Conservation (phyloP, 768 basidiomycete species). For the Podaxis sp. region DNA sequence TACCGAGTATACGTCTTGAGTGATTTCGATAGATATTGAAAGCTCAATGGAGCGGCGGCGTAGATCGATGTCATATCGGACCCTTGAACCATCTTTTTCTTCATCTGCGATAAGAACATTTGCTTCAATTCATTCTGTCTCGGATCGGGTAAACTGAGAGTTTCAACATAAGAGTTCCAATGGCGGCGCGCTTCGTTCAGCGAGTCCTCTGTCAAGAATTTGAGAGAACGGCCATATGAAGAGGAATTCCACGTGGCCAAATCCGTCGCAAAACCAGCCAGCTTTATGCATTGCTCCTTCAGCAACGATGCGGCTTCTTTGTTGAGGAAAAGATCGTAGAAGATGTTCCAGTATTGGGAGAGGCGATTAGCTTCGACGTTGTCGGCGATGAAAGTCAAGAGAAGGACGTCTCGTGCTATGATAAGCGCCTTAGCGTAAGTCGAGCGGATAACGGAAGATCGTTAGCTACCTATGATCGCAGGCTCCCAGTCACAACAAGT, state of each 20-base stretch:
- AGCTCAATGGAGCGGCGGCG: conserved; percentile 38
- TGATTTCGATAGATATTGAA: conserved; percentile 17
- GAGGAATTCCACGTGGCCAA: conserved; percentile 38
- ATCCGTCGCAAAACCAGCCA: conserved; percentile 31
- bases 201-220: conserved; percentile 38
- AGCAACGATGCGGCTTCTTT: conserved; percentile 31
- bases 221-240: conserved; percentile 36
- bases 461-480: conserved; percentile 39
- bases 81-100: not conserved
- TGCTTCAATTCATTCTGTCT: conserved; percentile 22
- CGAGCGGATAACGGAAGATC: not conserved
- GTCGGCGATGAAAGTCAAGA: conserved; percentile 44
- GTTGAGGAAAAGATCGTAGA: conserved; percentile 50
- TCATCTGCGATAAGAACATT: conserved; percentile 6
- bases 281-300: conserved; percentile 36
- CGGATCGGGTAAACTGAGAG: conserved; percentile 24
- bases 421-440: not conserved
- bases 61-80: conserved; percentile 18
- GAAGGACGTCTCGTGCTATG: conserved; percentile 48
- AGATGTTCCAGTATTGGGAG: conserved; percentile 41
- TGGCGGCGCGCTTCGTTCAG: conserved; percentile 37
- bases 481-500: conserved; percentile 54
- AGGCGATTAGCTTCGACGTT: conserved; percentile 18
- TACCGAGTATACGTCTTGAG: conserved; percentile 28
- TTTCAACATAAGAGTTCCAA: conserved; percentile 37